These are phyloP conservation scores for Vachellia pachyceras DNA, from an alignment of 306 rosid genomes.

Conservation along the genomic window DNA sequence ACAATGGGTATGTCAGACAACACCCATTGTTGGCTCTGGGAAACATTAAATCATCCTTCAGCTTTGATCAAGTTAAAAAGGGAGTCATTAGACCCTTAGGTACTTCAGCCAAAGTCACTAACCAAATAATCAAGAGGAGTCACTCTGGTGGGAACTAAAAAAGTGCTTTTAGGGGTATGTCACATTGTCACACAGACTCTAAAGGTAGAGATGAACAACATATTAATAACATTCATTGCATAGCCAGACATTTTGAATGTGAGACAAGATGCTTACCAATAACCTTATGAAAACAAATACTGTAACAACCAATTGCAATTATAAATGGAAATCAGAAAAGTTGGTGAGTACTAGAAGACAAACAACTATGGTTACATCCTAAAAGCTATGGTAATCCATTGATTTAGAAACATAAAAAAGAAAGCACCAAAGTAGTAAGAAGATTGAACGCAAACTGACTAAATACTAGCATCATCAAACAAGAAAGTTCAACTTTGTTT, in stretches of 20 bases:
- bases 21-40: constrained; percentile 1
- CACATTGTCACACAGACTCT: constrained; percentile 8
- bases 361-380: not conserved
- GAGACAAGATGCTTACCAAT: not conserved
- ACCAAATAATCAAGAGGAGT: constrained; percentile 4
- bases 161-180: constrained; percentile 1
- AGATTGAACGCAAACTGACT: constrained; percentile 16
- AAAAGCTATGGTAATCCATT: constrained; percentile 12
- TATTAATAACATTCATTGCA: not conserved
- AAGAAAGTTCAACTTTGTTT: constrained; percentile 28
- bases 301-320: too few relatives aligned
- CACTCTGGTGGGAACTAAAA: constrained; percentile 14
- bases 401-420: not conserved
- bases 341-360: not conserved
- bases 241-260: constrained; percentile 20
- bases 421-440: not conserved
- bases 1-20: constrained; percentile 3
- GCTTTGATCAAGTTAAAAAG: constrained; percentile 24
- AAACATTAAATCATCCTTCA: constrained; percentile 29
- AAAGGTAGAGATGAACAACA: not conserved
- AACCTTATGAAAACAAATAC: too few relatives aligned
- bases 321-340: too few relatives aligned
- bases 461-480: not conserved
- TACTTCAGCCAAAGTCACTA: not conserved
- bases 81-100: constrained; percentile 1